phyloP scores from a whole-genome alignment of 1,284 basidiomycete species.

The Thecaphora thlaspeos region DNA sequence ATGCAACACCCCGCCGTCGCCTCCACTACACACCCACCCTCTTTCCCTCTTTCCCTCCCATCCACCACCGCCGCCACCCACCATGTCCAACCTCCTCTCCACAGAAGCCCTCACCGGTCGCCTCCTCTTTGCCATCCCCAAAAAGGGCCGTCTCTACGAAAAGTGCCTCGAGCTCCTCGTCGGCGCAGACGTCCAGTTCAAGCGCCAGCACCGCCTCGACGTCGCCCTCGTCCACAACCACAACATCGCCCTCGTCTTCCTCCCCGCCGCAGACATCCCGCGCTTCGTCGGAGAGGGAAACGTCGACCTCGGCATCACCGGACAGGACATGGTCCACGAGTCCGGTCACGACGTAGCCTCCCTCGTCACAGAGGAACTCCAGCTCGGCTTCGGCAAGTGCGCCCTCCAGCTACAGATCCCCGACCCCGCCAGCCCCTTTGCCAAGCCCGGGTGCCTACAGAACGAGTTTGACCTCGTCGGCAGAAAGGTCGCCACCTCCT shows the following conservation, averaged over 20 bases:
- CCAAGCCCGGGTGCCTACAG: background rate
- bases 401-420: constrained; percentile 92
- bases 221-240: constrained; percentile 90
- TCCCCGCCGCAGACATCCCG: constrained; percentile 95
- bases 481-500: constrained; percentile 89
- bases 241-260: constrained; percentile 92
- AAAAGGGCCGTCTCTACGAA: constrained; percentile 90
- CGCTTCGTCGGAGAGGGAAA: constrained; percentile 98
- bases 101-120: constrained; percentile 64
- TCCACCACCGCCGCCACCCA: constrained; percentile 7
- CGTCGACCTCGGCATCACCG: constrained; percentile 85
- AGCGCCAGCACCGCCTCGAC: constrained; percentile 81
- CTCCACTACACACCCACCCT: too few species aligned
- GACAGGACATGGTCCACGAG: constrained; percentile 95
- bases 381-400: constrained; percentile 92
- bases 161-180: constrained; percentile 80
- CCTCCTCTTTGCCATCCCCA: constrained; percentile 90
- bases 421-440: constrained; percentile 60
- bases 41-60: background rate
- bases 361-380: constrained; percentile 76
- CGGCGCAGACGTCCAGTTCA: constrained; percentile 92
- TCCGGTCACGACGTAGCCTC: constrained; percentile 64
- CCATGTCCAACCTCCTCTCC: constrained; percentile 51
- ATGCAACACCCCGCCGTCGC: too few species aligned
- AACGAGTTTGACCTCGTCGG: constrained; percentile 74